These are phyloP conservation scores for Mentha longifolia DNA, from an alignment of 257 asterid genomes.

Conservation along the genomic window DNA sequence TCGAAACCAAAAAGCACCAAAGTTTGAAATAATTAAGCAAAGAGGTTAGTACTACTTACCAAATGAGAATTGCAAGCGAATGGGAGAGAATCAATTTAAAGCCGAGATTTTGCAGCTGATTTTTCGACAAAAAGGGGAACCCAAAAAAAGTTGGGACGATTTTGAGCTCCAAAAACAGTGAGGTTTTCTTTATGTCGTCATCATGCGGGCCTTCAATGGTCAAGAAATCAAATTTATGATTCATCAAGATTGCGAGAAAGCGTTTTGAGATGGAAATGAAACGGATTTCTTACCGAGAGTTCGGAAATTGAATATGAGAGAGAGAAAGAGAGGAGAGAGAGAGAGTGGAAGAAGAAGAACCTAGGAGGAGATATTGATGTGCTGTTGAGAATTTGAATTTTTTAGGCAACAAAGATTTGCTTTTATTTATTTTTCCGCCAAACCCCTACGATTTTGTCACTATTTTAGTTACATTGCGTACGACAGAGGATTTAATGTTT, in stretches of 20 bases:
- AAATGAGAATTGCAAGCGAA: slow-evolving; percentile 27
- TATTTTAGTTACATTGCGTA: neutral
- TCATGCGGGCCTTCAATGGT: slow-evolving; percentile 11
- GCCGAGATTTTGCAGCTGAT: slow-evolving; percentile 40
- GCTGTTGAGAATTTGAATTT: neutral
- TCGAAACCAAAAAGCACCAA: slow-evolving; percentile 24
- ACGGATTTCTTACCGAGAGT: slow-evolving; percentile 20
- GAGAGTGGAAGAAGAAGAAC: neutral
- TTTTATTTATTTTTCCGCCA: slow-evolving; percentile 9
- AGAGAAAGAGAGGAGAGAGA: neutral
- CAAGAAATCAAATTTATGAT: slow-evolving; percentile 41
- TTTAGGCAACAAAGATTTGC: neutral
- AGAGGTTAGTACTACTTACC: slow-evolving; percentile 30
- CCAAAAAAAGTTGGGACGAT: neutral
- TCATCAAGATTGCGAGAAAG: slow-evolving; percentile 34
- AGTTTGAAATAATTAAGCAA: neutral
- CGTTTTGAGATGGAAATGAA: slow-evolving; percentile 39
- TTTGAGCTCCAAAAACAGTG: slow-evolving; percentile 24
- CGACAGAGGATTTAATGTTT: neutral
- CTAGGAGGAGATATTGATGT: slow-evolving; percentile 2
- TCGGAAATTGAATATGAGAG: slow-evolving; percentile 29
- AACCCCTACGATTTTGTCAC: neutral
- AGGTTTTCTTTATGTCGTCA: too few relatives aligned
- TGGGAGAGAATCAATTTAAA: slow-evolving; percentile 12
- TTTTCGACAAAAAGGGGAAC: slow-evolving; percentile 28